phyloP scores from a whole-genome alignment of 208 protist species.

The Herpetomonas samuelpessoai region DNA sequence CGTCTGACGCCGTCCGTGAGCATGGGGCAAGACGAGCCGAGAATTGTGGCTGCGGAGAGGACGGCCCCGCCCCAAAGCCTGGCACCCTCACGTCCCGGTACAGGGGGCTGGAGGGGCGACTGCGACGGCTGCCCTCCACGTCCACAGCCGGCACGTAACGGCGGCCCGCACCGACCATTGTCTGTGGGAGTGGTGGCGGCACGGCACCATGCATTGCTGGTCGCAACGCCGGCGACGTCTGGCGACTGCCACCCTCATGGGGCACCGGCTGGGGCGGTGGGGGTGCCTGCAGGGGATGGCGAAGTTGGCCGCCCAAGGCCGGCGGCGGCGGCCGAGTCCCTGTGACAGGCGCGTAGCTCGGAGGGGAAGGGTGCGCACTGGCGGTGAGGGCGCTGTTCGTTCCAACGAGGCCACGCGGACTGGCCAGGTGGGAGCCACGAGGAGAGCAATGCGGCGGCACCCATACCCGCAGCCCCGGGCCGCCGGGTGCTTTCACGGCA shows the following conservation, averaged over 20 bases:
- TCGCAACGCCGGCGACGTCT: neutral
- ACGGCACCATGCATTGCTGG: neutral
- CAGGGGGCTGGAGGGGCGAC: neutral
- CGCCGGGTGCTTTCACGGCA: neutral
- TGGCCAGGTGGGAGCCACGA: conserved; percentile 5
- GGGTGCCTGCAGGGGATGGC: neutral
- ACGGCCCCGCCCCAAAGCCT: neutral
- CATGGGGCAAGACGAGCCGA: no score
- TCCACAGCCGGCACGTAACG: neutral
- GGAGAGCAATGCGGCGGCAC: neutral
- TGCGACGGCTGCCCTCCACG: neutral
- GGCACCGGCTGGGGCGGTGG: neutral
- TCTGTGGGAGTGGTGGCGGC: no score
- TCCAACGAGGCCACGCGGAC: neutral
- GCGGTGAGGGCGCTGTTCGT: no score
- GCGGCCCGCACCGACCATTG: no score
- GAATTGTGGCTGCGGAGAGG: neutral
- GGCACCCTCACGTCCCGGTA: neutral
- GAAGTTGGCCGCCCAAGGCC: neutral
- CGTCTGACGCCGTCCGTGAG: no score
- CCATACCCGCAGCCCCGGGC: neutral
- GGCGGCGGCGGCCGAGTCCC: no score
- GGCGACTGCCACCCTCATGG: neutral
- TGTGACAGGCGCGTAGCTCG: no score
- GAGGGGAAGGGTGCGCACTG: no score